phyloP scores from a whole-genome alignment of 2,329 filamentous ascomycete genomes.

The Chaetothyriales sp. region DNA sequence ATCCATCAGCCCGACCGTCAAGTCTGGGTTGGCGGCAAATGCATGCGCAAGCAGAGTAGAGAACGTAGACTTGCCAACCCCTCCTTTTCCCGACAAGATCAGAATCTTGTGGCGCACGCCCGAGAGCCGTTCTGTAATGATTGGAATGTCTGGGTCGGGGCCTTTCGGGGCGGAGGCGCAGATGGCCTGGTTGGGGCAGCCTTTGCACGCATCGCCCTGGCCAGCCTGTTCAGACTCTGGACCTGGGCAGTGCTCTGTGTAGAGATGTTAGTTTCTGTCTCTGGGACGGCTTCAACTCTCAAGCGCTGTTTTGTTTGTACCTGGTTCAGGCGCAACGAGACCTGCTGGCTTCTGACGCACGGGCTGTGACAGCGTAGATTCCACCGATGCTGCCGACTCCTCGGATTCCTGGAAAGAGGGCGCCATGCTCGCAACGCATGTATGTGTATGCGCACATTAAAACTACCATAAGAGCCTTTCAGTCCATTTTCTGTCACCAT shows the following conservation, averaged over 20 bases:
- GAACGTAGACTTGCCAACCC: constrained; percentile 92
- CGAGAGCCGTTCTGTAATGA: constrained; percentile 70
- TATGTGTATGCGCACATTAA: neutral
- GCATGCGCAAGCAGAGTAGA: constrained; percentile 76
- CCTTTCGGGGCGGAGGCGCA: constrained; percentile 91
- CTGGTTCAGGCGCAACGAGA: constrained; percentile 82
- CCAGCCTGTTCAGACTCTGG: constrained; percentile 43
- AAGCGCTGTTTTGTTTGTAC: constrained; percentile 22
- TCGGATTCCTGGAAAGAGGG: neutral
- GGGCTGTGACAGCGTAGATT: neutral
- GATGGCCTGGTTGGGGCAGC: constrained; percentile 89
- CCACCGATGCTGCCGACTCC: neutral
- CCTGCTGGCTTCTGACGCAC: constrained; percentile 42
- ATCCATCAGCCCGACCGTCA: constrained; percentile 86
- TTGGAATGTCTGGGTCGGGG: constrained; percentile 80
- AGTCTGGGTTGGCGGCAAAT: constrained; percentile 66
- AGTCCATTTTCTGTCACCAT: neutral
- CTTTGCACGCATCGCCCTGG: constrained; percentile 67
- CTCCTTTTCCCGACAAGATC: constrained; percentile 85
- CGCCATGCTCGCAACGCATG: neutral
- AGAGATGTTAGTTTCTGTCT: neutral
- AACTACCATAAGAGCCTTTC: neutral
- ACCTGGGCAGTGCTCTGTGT: constrained; percentile 73
- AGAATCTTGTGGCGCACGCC: constrained; percentile 83
- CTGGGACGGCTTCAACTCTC: neutral